Evolutionary conservation across 2,329 filamentous ascomycete species (phyloP).

Genomic region (Apiospora koreana): DNA sequence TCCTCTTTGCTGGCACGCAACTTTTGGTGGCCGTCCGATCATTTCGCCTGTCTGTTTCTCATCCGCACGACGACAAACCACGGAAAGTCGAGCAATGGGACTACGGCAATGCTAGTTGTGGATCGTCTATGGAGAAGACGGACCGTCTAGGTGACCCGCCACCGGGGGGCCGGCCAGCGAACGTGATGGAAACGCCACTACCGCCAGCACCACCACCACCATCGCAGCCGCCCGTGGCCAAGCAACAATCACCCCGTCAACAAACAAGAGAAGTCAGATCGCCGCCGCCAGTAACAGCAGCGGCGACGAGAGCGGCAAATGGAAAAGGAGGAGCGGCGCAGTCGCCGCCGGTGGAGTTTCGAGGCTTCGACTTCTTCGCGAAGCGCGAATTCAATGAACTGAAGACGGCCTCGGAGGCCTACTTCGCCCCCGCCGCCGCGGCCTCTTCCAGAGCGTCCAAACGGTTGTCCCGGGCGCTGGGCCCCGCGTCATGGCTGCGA

Average conservation of each 20-base stretch:
- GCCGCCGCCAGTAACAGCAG: slow-evolving; percentile 5
- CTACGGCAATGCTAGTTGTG: slow-evolving; percentile 19
- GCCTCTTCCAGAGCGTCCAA: slow-evolving; percentile 14
- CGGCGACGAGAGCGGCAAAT: not conserved
- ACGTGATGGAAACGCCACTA: not conserved
- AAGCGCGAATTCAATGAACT: slow-evolving; percentile 32
- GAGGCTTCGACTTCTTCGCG: slow-evolving; percentile 33
- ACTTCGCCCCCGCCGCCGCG: slow-evolving; percentile 22
- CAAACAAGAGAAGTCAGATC: slow-evolving; percentile 2
- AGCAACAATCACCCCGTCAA: not conserved
- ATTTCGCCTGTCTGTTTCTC: slow-evolving; percentile 14
- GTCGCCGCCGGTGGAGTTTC: slow-evolving; percentile 28
- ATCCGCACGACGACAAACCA: not conserved
- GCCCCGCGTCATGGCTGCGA: slow-evolving; percentile 30
- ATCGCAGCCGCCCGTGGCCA: not conserved
- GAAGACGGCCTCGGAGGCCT: slow-evolving; percentile 28
- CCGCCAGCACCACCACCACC: not conserved
- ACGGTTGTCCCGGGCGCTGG: slow-evolving; percentile 13
- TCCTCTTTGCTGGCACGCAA: not conserved
- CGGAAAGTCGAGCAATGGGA: not conserved
- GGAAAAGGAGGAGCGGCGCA: not conserved
- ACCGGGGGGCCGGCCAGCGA: not conserved
- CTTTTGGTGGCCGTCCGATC: slow-evolving; percentile 25
- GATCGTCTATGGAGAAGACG: slow-evolving; percentile 8
- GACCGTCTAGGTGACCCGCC: slow-evolving; percentile 6